Evolutionary conservation across 208 protist genomes (phyloP), one percentile per base, ranked within the genome.

Genomic region (Trypanosoma vivax): DNA sequence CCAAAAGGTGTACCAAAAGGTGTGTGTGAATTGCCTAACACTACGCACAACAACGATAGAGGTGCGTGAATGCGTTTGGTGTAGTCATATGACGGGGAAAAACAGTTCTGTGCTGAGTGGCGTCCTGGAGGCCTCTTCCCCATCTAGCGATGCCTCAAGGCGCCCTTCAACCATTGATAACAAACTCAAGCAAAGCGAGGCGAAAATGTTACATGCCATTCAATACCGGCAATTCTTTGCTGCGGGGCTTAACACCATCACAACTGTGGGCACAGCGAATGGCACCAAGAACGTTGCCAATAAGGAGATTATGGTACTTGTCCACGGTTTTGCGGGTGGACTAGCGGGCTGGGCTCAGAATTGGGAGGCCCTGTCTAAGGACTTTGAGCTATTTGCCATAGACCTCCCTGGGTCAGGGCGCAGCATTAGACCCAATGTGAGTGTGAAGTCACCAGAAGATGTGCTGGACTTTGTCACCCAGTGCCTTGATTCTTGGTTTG

Each of bases 281-380:
- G 45, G 52, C 9, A 64, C 69, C 21, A 59, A 70, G 28, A 23
- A 34, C 14, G 1, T 3, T 21, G 42, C 55, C 16, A 53, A 47
- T 11, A 48, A 55, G 9, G 65, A 80, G 0, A 52, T 74, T 7
- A 25, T 83, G 24, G 19, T 88, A 13, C 58, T 88, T 23, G 21
- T 88, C 18, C 79, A 88, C 53, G 79, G 79, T 30, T 88, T 83
- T 38, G 79, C 63, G n/a, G 79, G 76, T 29, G 79, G 79, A 5
- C 37, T 73, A 16, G 79, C 62, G 14, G 60, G 62, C n/a, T 88
- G 79, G 79, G 75, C 74, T 7, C 71, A 78, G 38, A 88, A 73
- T 60, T 83, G 75, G 75, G 42, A 58, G 18, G 73, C 59, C 45
- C 60, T 88, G n/a, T 58, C 60, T 29, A 43, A 54, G 39, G 57